Evolutionary conservation across 2,329 filamentous ascomycete genomes (phyloP).

Genomic region (Fusarium papillatum): DNA sequence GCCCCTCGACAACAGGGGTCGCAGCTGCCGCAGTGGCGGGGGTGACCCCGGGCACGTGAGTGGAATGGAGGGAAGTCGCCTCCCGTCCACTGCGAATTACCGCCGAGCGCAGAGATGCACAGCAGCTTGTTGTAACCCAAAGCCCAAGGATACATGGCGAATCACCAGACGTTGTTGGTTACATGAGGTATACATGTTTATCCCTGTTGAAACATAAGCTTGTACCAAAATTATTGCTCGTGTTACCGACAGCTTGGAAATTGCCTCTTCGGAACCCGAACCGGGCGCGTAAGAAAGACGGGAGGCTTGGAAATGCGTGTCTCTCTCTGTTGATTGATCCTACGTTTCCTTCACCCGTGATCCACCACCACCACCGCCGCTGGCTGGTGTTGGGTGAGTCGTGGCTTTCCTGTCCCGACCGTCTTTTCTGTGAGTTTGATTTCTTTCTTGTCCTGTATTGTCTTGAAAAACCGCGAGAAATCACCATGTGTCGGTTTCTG

Average conservation of each 20-base stretch:
- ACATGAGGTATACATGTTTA: not conserved
- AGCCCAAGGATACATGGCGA: not conserved
- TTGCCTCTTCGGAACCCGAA: not conserved
- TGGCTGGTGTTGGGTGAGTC: not conserved
- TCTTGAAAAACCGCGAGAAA: not conserved
- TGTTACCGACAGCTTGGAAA: not conserved
- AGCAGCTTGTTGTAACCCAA: not conserved
- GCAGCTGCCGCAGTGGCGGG: not conserved
- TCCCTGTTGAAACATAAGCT: not conserved
- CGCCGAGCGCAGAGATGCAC: not conserved
- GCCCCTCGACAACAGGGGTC: not conserved
- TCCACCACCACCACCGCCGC: not conserved
- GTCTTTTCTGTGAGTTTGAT: not conserved
- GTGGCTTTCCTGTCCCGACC: not conserved
- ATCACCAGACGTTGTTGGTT: conserved; percentile 1
- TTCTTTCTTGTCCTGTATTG: not conserved
- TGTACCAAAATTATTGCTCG: not conserved
- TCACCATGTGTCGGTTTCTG: conserved; percentile 15
- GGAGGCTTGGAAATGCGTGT: not conserved
- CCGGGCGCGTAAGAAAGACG: not conserved
- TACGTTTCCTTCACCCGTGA: not conserved
- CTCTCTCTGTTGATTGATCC: not conserved
- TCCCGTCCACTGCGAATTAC: not conserved
- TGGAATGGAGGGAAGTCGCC: not conserved
- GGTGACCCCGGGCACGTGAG: not conserved